These are phyloP conservation scores for Saxophila tyrrhenica DNA, from an alignment of 495 filamentous ascomycete species.

Conservation along the genomic window DNA sequence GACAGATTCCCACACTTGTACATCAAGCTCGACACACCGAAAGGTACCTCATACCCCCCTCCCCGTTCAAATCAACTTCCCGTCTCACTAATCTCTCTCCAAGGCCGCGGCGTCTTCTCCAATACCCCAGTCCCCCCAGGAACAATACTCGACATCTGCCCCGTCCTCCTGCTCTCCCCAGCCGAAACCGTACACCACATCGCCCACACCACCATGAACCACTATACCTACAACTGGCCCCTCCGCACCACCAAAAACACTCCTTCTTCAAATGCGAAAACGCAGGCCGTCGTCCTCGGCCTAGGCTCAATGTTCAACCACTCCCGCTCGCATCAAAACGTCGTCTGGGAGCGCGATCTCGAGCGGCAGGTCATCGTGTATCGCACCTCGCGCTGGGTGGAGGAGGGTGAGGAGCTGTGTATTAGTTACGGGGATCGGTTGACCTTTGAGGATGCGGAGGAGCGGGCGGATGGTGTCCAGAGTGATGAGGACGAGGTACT, in stretches of 20 bases:
- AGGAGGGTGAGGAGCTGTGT: slow-evolving; percentile 42
- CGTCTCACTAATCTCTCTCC: slow-evolving; percentile 11
- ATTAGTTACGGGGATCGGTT: slow-evolving; percentile 44
- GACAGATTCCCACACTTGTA: slow-evolving; percentile 13
- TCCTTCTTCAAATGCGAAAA: too few relatives aligned
- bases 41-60: slow-evolving; percentile 16
- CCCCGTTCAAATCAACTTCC: not conserved
- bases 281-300: slow-evolving; percentile 45
- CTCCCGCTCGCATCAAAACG: slow-evolving; percentile 38
- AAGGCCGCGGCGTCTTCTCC: slow-evolving; percentile 46
- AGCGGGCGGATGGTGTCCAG: not conserved
- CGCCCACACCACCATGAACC: slow-evolving; percentile 37
- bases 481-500: slow-evolving; percentile 21
- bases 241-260: slow-evolving; percentile 8
- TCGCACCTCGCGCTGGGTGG: slow-evolving; percentile 38
- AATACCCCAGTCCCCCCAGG: slow-evolving; percentile 33
- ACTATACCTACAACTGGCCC: slow-evolving; percentile 48
- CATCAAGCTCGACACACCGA: slow-evolving; percentile 21
- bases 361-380: slow-evolving; percentile 37
- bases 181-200: slow-evolving; percentile 38
- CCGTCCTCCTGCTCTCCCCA: slow-evolving; percentile 39
- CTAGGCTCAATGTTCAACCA: slow-evolving; percentile 52
- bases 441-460: slow-evolving; percentile 38
- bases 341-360: slow-evolving; percentile 41
- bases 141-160: slow-evolving; percentile 41